phyloP scores from a whole-genome alignment of 257 asterid species.

The Striga asiatica region DNA sequence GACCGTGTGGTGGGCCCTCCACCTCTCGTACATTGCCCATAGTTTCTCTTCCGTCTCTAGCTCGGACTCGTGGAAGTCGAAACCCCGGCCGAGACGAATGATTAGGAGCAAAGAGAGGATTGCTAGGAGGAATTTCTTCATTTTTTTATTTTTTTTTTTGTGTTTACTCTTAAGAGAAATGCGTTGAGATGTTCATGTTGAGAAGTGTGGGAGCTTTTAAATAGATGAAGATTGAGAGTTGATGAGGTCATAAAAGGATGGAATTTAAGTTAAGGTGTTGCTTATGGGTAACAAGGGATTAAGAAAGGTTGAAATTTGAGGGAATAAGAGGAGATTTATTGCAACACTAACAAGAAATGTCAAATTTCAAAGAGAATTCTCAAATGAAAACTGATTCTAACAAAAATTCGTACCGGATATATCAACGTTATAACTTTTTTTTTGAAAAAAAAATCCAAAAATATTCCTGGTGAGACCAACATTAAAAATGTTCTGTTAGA shows the following conservation, averaged over 20 bases:
- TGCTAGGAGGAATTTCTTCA: conserved; percentile 23
- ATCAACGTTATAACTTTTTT: too few relatives aligned
- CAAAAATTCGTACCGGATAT: too few relatives aligned
- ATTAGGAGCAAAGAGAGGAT: conserved; percentile 30
- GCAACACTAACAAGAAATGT: too few relatives aligned
- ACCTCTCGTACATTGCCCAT: conserved; percentile 64
- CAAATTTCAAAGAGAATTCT: too few relatives aligned
- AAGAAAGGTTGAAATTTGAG: conserved; percentile 8
- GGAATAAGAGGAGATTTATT: not conserved
- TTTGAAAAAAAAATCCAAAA: too few relatives aligned
- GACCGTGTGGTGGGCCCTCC: conserved; percentile 66
- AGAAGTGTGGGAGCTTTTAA: conserved; percentile 19
- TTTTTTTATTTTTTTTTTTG: not conserved
- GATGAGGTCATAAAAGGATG: conserved; percentile 4
- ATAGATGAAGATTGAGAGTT: conserved; percentile 22
- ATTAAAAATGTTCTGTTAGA: too few relatives aligned
- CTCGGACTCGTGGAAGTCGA: conserved; percentile 52
- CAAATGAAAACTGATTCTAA: too few relatives aligned
- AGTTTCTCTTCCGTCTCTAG: conserved; percentile 46
- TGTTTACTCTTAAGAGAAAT: not conserved
- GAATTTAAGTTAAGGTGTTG: conserved; percentile 1
- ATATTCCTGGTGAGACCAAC: too few relatives aligned
- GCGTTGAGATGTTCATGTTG: not conserved
- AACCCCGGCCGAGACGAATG: conserved; percentile 27
- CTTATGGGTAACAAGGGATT: conserved; percentile 26